phyloP scores from a whole-genome alignment of 257 asterid species.

The Hygrophila difformis region DNA sequence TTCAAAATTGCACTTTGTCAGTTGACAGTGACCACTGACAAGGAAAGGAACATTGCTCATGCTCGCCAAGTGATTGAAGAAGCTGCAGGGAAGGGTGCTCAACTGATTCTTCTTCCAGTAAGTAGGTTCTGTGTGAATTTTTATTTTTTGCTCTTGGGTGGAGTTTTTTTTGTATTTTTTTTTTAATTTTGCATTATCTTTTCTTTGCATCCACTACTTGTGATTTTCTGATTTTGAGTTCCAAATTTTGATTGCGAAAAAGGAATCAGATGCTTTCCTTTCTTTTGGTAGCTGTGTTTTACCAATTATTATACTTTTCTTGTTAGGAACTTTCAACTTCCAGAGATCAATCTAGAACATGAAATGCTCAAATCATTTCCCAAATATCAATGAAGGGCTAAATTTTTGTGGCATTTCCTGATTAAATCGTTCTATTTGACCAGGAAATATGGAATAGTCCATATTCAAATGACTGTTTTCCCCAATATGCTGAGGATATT shows the following conservation, averaged over 20 bases:
- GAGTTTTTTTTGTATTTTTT: neutral
- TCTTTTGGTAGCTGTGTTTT: neutral
- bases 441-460: constrained; percentile 99
- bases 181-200: neutral
- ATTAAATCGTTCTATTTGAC: too few species aligned
- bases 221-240: neutral
- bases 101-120: constrained; percentile 86
- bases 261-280: too few species aligned
- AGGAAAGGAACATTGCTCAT: constrained; percentile 67
- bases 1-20: constrained; percentile 83
- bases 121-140: constrained; percentile 14
- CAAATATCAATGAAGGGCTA: too few species aligned
- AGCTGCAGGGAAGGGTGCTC: constrained; percentile 83
- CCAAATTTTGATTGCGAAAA: neutral
- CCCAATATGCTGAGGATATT: constrained; percentile 84
- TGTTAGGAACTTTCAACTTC: too few species aligned
- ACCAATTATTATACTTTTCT: too few species aligned
- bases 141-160: neutral
- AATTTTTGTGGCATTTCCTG: too few species aligned
- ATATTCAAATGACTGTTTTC: constrained; percentile 89
- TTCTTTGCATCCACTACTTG: neutral
- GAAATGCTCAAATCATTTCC: too few species aligned
- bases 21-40: constrained; percentile 73
- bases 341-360: too few species aligned
- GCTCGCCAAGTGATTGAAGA: constrained; percentile 71